Base-by-base conservation (phyloP, 352 stramenopile genomes). In the Pythium aquatile region DNA sequence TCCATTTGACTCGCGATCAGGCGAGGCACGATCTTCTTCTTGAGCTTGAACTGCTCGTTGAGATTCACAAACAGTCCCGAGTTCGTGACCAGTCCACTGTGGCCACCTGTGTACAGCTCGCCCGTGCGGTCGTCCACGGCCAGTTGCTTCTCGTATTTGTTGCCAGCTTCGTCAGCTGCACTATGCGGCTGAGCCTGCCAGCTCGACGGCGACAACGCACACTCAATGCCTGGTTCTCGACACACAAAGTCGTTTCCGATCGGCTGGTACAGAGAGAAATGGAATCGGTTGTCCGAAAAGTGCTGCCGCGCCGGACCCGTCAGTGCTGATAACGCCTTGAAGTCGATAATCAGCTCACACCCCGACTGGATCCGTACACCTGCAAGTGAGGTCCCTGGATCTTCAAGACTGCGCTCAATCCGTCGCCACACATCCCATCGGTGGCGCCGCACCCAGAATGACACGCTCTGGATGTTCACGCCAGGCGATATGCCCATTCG, bases 261-360 rank as follows among this genome's bases (percentile, higher is more conserved):
- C 2, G 81, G 69, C 40, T 82, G 77, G 26, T 87, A 81, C 37
- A 85, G 71, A 2, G 76, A 37, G 8, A 92, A 66, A 11, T 61
- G 64, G 26, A 90, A 79, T 14, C 55, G 52, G 58, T 64, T 47
- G 65, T 71, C 57, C 55, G 29, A 24, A 51, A 69, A 30, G 69
- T 61, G 32, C 75, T 47, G 53, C 57, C 71, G 35, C 37, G 70
- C 32, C 55, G 61, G 37, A 61, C 58, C 20, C 55, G 71, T 61
- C 69, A 68, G 46, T 78, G 63, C 8, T 58, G 49, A 59, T 32
- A 78, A 57, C 14, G 78, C 69, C 44, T 79, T 79, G 30, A 91
- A 90, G 64, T 93, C 81, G 32, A 93, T 74, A 17, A 93, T 75
- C 39, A 93, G 47, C 42, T 93, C 83, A 54, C 84, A 68, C 1